Conservation (phyloP, 1,284 basidiomycete species). For the Ceraceosorus bombacis region DNA sequence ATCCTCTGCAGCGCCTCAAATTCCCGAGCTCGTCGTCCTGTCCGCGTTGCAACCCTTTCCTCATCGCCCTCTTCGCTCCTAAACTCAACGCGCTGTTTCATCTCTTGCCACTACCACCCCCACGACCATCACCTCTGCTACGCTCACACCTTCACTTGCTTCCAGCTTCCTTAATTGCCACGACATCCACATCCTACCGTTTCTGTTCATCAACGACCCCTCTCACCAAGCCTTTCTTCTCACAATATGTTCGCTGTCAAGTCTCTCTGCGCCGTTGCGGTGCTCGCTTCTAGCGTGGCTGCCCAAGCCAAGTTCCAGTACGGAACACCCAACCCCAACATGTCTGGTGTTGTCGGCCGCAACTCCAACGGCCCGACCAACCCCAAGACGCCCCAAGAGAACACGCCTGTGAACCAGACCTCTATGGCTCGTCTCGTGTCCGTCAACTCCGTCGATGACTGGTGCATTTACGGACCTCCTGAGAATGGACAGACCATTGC, state of each 20-base stretch:
- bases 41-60: too few species aligned
- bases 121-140: too few species aligned
- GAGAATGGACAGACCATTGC: slow-evolving; percentile 55
- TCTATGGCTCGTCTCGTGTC: slow-evolving; percentile 40
- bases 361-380: slow-evolving; percentile 38
- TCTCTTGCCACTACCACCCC: too few species aligned
- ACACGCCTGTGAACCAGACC: slow-evolving; percentile 45
- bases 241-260: slow-evolving; percentile 26
- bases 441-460: slow-evolving; percentile 46
- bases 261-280: slow-evolving; percentile 19
- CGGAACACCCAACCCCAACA: slow-evolving; percentile 31
- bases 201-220: neutral
- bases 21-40: too few species aligned
- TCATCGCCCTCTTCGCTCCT: too few species aligned
- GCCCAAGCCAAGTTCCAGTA: slow-evolving; percentile 27
- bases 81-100: too few species aligned
- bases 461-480: slow-evolving; percentile 49
- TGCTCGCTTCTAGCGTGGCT: slow-evolving; percentile 16
- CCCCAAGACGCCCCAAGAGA: slow-evolving; percentile 31
- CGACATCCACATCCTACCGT: too few species aligned
- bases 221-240: neutral
- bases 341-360: slow-evolving; percentile 31
- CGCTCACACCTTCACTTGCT: too few species aligned
- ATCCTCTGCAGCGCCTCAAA: neutral
- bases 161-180: too few species aligned